phyloP scores from a whole-genome alignment of 78 protist genomes.

The Dictyostelium brefeldianum region DNA sequence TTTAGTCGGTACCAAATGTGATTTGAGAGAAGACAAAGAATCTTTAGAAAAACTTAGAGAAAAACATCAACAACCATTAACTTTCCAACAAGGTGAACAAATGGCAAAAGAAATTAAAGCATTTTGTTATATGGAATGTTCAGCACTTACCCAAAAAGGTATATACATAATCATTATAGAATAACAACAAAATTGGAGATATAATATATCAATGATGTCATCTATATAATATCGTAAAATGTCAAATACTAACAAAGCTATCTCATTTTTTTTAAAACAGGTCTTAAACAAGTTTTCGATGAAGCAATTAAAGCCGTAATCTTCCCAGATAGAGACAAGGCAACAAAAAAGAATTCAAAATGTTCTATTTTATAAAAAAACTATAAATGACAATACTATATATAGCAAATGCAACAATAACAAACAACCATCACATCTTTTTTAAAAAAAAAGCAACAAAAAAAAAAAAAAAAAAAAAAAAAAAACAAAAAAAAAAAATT shows the following conservation, averaged over 20 bases:
- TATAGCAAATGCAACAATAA: neutral
- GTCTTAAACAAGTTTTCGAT: conserved; percentile 93
- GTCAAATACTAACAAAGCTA: neutral
- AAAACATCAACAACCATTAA: conserved; percentile 81
- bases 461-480: neutral
- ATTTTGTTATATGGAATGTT: conserved; percentile 93
- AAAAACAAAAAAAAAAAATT: neutral
- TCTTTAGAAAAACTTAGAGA: conserved; percentile 71
- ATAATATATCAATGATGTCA: neutral
- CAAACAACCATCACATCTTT: neutral
- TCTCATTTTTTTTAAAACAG: neutral
- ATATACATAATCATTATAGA: neutral
- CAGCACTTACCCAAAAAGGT: conserved; percentile 93
- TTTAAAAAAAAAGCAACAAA: neutral
- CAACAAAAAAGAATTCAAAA: conserved; percentile 57
- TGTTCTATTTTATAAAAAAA: conserved; percentile 63
- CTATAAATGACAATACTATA: neutral
- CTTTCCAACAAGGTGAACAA: conserved; percentile 78
- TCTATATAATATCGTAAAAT: too few relatives aligned
- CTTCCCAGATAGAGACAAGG: conserved; percentile 82
- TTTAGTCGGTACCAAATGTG: conserved; percentile 95
- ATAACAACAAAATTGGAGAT: neutral
- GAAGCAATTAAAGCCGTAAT: conserved; percentile 88
- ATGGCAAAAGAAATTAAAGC: conserved; percentile 88
- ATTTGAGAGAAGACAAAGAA: conserved; percentile 90